Evolutionary conservation across 768 basidiomycete genomes (phyloP).

Genomic region (Podaxis carcinomalis): DNA sequence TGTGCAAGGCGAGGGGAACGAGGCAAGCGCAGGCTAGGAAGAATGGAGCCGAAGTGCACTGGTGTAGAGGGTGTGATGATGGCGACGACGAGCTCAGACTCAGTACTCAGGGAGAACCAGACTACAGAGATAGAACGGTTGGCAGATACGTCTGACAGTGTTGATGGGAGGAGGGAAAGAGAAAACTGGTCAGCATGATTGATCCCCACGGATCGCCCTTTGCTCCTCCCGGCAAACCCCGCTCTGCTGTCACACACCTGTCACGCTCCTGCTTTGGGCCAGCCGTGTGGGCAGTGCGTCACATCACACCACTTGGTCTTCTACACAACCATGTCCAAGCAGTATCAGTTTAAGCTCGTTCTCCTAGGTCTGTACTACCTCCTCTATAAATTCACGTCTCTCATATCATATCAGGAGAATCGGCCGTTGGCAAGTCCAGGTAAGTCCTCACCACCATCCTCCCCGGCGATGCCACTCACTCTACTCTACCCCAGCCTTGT

Average conservation of each 20-base stretch:
- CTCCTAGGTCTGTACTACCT: conserved; percentile 68
- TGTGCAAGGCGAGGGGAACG: conserved; percentile 7
- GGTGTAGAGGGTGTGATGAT: conserved; percentile 12
- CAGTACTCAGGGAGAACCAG: conserved; percentile 20
- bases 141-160: conserved; percentile 16
- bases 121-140: conserved; percentile 9
- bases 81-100: conserved; percentile 18
- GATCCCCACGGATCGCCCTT: background rate
- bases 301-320: conserved; percentile 23
- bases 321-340: conserved; percentile 73
- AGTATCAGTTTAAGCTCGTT: conserved; percentile 95
- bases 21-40: conserved; percentile 9
- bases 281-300: conserved; percentile 7
- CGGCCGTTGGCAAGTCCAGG: conserved; percentile 97
- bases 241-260: background rate
- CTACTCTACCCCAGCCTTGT: conserved; percentile 63
- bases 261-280: background rate
- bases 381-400: background rate
- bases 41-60: background rate
- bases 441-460: conserved; percentile 28
- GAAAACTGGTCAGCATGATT: conserved; percentile 8
- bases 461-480: conserved; percentile 19
- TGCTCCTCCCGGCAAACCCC: background rate
- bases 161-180: conserved; percentile 13
- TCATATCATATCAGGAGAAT: conserved; percentile 66